Percentiles rank a stretch among this genome's conserved stretches.
Evolutionary conservation across 2,329 filamentous ascomycete species (phyloP).

Genomic region (Dactylellina drechsleri): DNA sequence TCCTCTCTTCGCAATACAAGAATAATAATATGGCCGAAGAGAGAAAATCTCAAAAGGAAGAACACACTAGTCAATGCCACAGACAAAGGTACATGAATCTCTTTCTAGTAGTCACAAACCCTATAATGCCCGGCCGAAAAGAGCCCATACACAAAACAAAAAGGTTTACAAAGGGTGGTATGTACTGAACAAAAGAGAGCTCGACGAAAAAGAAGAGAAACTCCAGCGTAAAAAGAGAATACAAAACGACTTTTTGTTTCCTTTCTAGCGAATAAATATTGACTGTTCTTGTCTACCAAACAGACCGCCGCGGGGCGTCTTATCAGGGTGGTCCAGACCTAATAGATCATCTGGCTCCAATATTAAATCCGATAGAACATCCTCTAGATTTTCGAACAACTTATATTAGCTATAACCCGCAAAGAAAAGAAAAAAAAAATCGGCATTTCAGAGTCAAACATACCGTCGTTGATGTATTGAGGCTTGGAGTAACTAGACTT

Average conservation of each 20-base stretch:
- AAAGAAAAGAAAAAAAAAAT: background rate
- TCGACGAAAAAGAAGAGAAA: background rate
- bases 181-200: background rate
- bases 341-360: constrained; percentile 70
- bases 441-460: background rate
- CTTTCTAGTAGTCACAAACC: constrained; percentile 25
- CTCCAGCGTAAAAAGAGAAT: background rate
- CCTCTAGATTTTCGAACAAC: constrained; percentile 63
- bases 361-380: constrained; percentile 69
- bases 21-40: background rate
- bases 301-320: constrained; percentile 62
- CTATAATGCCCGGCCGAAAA: constrained; percentile 37
- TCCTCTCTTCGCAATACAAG: constrained; percentile 8
- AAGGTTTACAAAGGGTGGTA: constrained; percentile 14
- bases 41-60: constrained; percentile 11
- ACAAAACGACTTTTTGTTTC: background rate
- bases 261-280: constrained; percentile 57
- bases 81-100: constrained; percentile 16
- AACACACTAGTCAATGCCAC: constrained; percentile 4
- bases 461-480: constrained; percentile 87
- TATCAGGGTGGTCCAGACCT: constrained; percentile 74
- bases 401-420: constrained; percentile 41
- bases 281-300: constrained; percentile 58
- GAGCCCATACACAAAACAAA: constrained; percentile 19
- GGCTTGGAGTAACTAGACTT: constrained; percentile 78